Conservation (phyloP, 768 basidiomycete genomes). For the Kwoniella heveanensis region DNA sequence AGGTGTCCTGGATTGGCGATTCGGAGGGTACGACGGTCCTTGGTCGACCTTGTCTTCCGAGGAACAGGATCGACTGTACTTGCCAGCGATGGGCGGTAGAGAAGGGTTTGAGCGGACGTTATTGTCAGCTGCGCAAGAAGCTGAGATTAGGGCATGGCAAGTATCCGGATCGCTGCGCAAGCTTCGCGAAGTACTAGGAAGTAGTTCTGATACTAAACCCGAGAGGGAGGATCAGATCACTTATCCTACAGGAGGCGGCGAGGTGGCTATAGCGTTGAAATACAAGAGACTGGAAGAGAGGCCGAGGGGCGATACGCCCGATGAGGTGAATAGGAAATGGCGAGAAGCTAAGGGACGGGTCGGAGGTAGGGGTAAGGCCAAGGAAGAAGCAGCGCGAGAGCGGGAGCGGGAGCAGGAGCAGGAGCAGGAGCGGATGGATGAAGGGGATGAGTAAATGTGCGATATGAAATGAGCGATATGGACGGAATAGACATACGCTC, state of each 20-base stretch:
- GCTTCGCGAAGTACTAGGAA: conserved; percentile 66
- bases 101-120: conserved; percentile 39
- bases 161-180: conserved; percentile 67
- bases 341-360: conserved; percentile 58
- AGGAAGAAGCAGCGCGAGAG: conserved; percentile 9
- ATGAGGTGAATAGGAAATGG: conserved; percentile 78
- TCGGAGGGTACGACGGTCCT: conserved; percentile 59
- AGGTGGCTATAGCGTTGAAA: conserved; percentile 63
- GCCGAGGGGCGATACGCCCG: conserved; percentile 69
- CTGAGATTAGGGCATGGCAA: conserved; percentile 61
- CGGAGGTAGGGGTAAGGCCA: conserved; percentile 14
- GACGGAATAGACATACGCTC: too few relatives aligned
- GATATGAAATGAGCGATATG: too few relatives aligned
- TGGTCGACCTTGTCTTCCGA: conserved; percentile 21
- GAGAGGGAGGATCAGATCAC: conserved; percentile 58
- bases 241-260: conserved; percentile 73
- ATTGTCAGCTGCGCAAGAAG: conserved; percentile 36
- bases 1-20: conserved; percentile 68
- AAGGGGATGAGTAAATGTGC: background rate
- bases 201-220: conserved; percentile 57
- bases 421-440: background rate
- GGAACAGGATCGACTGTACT: conserved; percentile 22
- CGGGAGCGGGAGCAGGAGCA: conserved; percentile 3
- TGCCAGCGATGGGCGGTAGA: conserved; percentile 26
- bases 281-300: conserved; percentile 72